Base-by-base conservation (phyloP, 2,329 filamentous ascomycete species). In the Neurospora crassa region DNA sequence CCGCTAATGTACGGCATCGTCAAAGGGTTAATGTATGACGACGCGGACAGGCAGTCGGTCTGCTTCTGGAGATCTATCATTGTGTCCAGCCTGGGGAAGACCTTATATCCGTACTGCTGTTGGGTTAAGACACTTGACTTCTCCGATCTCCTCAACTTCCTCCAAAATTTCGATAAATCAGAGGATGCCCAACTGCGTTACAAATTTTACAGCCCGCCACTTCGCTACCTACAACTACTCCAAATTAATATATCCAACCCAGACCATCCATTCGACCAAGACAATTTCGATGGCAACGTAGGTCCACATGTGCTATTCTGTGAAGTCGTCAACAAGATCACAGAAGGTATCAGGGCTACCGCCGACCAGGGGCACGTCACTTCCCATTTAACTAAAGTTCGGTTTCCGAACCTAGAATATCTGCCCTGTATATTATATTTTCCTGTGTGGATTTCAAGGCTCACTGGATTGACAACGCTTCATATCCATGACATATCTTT, bases 11-110 rank as follows among this genome's bases (percentile, higher is more conserved):
- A 92, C 78, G 85, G 85, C 74, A 82, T 85, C 1, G 34, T 37
- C 34, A 37, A 37, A 37, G 1, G 34, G 34, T 37, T 1, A 83
- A 84, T 79, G 81, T 79, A 37, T 76, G 82, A 71, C 74, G 78
- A 73, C 29, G 78, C 77, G 69, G 77, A 78, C 72, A 72, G 83
- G 70, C 86, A 86, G 79, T 90, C 88, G 86, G 87, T 88, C 1
- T 83, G 87, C 7, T 79, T 92, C 68, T 93, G 91, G 91, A 86
- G 87, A 69, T 89, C 89, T 2, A 87, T 93, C 74, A 86, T 91
- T 71, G 81, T 89, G 8, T 93, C 91, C 10, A 88, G 88, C 71
- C 80, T 90, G 63, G 87, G 85, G 34, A 80, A 82, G 74, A 92
- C 91, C 0, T 81, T 88, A 20, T 90, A 89, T 73, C 90, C 90